These are phyloP conservation scores for Geotrichum aggregatum DNA, from an alignment of 1,139 yeast species.

Conservation along the genomic window DNA sequence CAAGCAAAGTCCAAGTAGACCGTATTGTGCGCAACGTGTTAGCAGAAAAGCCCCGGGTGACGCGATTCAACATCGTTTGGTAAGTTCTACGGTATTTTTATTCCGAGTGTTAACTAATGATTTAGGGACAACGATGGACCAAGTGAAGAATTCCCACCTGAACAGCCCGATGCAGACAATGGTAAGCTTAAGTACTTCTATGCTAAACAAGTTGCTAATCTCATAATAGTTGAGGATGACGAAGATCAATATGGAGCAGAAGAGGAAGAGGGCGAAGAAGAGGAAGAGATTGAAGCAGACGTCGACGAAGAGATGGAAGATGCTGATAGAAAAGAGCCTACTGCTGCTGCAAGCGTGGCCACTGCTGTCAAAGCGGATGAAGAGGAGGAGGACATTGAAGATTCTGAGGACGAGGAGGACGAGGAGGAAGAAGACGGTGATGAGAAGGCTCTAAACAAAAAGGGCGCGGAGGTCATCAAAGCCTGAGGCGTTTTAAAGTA, in stretches of 20 bases:
- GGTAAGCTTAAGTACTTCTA: too few relatives aligned
- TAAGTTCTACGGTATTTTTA: conserved; percentile 39
- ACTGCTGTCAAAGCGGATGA: conserved; percentile 8
- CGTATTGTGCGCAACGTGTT: conserved; percentile 89
- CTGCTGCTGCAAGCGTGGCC: not conserved
- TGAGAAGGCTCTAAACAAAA: not conserved
- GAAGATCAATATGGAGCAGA: conserved; percentile 38
- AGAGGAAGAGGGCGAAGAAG: conserved; percentile 41
- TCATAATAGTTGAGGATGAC: conserved; percentile 40
- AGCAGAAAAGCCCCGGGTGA: conserved; percentile 96
- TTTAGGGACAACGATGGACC: conserved; percentile 49
- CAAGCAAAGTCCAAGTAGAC: conserved; percentile 87
- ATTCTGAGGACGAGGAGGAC: conserved; percentile 9
- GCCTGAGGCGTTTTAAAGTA: not conserved
- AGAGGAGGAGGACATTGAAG: conserved; percentile 13
- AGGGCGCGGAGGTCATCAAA: not conserved
- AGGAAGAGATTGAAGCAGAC: conserved; percentile 35
- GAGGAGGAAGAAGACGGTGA: conserved; percentile 17
- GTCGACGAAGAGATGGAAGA: conserved; percentile 26
- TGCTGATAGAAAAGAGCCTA: not conserved
- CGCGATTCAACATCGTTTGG: conserved; percentile 96
- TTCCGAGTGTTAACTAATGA: not conserved
- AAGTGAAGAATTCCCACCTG: conserved; percentile 73
- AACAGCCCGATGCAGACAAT: conserved; percentile 55
- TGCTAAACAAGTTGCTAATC: conserved; percentile 34